A percentile compares a stretch with the other conserved stretches of the same genome.
Conservation (phyloP, 176 grass and related monocot genomes). For the Oryza glumipatula region DNA sequence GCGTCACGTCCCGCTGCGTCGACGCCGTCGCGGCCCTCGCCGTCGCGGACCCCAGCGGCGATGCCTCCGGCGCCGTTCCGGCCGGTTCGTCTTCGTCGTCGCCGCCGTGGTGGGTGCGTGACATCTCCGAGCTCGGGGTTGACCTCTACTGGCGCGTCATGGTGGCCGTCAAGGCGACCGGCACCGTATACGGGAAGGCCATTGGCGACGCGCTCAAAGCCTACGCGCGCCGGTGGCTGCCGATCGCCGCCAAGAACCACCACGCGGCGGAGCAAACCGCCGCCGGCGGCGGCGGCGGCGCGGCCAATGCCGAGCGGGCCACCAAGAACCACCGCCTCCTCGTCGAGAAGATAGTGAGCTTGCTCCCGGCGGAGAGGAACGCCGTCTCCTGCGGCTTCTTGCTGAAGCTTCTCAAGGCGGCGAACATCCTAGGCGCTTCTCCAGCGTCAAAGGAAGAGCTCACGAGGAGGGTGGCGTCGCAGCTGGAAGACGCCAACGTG, state of each 20-base stretch:
- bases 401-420: conserved; percentile 64
- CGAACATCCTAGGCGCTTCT: conserved; percentile 47
- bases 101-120: conserved; percentile 56
- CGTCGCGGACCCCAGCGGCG: neutral
- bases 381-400: conserved; percentile 69
- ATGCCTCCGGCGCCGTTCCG: neutral
- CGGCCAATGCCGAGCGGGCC: neutral
- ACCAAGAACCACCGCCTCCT: conserved; percentile 49
- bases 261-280: neutral
- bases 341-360: conserved; percentile 64
- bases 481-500: conserved; percentile 67
- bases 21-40: conserved; percentile 57
- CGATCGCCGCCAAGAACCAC: conserved; percentile 1
- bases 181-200: conserved; percentile 40
- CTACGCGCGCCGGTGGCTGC: conserved; percentile 66
- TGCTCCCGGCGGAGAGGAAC: conserved; percentile 59
- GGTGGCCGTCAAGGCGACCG: conserved; percentile 66
- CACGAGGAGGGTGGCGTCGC: conserved; percentile 45
- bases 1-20: conserved; percentile 59
- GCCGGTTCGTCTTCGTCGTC: conserved; percentile 22
- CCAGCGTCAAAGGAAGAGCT: conserved; percentile 60
- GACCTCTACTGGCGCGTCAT: conserved; percentile 85
- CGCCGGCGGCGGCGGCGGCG: neutral
- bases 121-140: conserved; percentile 54
- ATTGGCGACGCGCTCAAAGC: conserved; percentile 57